These are phyloP conservation scores for Solanum pennellii DNA, from an alignment of 257 asterid genomes.

Conservation along the genomic window DNA sequence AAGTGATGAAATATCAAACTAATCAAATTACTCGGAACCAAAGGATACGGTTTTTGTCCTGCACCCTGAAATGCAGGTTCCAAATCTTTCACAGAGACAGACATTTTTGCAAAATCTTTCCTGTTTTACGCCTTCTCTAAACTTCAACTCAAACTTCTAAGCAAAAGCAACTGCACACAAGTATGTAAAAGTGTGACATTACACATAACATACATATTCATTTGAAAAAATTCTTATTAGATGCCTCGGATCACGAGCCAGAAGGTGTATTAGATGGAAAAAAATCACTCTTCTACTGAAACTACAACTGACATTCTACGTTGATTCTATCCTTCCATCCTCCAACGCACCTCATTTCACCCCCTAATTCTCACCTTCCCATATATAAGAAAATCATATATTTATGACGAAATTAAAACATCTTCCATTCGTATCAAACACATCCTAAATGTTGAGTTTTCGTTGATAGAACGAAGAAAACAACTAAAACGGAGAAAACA, in stretches of 20 bases:
- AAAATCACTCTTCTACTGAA: neutral
- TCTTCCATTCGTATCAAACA: neutral
- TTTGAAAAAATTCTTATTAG: neutral
- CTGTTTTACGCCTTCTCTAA: conserved; percentile 2
- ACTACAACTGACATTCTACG: neutral
- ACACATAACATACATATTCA: neutral
- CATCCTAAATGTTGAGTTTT: neutral
- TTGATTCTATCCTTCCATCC: neutral
- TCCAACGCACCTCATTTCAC: neutral
- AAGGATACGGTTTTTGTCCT: conserved; percentile 89
- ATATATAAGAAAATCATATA: neutral
- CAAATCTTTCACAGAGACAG: conserved; percentile 50
- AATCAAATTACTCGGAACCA: neutral
- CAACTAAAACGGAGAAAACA: neutral
- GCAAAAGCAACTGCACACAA: conserved; percentile 8
- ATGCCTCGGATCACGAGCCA: neutral
- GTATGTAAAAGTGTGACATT: neutral
- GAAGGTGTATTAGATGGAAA: neutral
- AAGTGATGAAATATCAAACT: neutral
- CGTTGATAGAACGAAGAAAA: neutral
- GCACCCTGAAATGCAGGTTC: conserved; percentile 96
- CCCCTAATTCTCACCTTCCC: neutral
- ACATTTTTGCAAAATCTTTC: conserved; percentile 35
- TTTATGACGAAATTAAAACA: neutral
- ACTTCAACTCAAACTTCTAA: conserved; percentile 3